Evolutionary conservation across 305 asterid species (phyloP).

Genomic region (Solanum aculeatissimum): DNA sequence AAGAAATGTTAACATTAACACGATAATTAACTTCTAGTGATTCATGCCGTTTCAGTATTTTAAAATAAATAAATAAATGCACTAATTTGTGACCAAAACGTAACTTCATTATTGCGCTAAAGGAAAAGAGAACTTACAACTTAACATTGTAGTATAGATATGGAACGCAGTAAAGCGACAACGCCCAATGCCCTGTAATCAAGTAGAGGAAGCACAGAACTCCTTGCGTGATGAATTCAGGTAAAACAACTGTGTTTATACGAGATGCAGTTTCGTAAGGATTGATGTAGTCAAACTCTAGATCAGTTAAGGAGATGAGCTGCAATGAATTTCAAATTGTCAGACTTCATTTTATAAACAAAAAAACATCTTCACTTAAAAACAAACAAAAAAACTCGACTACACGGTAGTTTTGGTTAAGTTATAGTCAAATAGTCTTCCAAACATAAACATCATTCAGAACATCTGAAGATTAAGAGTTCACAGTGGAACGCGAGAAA

Average conservation of each 20-base stretch:
- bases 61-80: not conserved
- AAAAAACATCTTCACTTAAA: not conserved
- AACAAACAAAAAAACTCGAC: not conserved
- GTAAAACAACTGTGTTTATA: conserved; percentile 60
- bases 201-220: conserved; percentile 64
- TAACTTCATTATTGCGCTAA: not conserved
- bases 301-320: conserved; percentile 83
- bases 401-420: not conserved
- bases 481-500: not conserved
- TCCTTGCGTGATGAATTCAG: conserved; percentile 70
- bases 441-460: not conserved
- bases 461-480: not conserved
- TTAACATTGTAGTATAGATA: conserved; percentile 59
- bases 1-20: not conserved
- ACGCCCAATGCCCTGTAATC: conserved; percentile 71
- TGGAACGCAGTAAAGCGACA: conserved; percentile 63
- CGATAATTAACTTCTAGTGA: not conserved
- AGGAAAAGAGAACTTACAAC: conserved; percentile 44
- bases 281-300: conserved; percentile 78
- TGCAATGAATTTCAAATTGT: conserved; percentile 23
- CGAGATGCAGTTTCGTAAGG: conserved; percentile 76
- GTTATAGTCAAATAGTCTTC: not conserved
- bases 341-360: not conserved
- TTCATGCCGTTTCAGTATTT: not conserved
- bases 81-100: not conserved